These are phyloP conservation scores for Aspergillus pseudonomiae DNA, from an alignment of 2,329 filamentous ascomycete species.

Conservation along the genomic window DNA sequence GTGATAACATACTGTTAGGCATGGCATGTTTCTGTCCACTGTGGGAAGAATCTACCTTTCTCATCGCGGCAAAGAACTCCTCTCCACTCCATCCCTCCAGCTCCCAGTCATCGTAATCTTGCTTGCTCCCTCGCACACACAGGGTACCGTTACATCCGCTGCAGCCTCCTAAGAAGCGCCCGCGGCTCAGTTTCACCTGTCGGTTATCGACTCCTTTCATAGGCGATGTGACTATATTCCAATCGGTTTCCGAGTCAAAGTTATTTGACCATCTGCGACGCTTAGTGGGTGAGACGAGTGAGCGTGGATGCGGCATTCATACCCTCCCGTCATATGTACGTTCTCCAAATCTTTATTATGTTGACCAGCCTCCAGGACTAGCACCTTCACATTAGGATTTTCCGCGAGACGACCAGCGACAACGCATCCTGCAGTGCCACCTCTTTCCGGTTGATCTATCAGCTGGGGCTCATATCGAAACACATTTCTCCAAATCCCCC, in stretches of 20 bases:
- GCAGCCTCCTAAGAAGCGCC: constrained; percentile 47
- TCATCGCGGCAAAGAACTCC: constrained; percentile 61
- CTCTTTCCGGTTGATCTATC: constrained; percentile 30
- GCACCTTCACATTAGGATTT: constrained; percentile 44
- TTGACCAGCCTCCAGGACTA: constrained; percentile 53
- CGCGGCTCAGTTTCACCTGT: constrained; percentile 47
- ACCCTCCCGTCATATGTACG: constrained; percentile 50
- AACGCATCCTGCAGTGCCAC: constrained; percentile 54
- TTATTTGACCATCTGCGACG: constrained; percentile 44
- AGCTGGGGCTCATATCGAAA: not conserved
- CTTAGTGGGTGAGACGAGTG: not conserved
- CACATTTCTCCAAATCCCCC: not conserved
- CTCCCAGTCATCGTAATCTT: constrained; percentile 59
- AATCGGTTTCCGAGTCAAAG: constrained; percentile 48
- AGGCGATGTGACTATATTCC: constrained; percentile 47
- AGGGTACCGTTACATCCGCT: constrained; percentile 50
- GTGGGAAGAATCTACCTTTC: constrained; percentile 44
- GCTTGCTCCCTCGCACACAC: constrained; percentile 46
- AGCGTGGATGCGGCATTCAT: constrained; percentile 7
- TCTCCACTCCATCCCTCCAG: constrained; percentile 58
- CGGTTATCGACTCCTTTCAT: constrained; percentile 45
- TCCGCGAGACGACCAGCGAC: constrained; percentile 53
- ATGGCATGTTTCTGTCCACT: not conserved
- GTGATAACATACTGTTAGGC: constrained; percentile 14
- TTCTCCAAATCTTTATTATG: constrained; percentile 50